phyloP scores from a whole-genome alignment of 305 asterid genomes.

The Ilex paraguariensis region DNA sequence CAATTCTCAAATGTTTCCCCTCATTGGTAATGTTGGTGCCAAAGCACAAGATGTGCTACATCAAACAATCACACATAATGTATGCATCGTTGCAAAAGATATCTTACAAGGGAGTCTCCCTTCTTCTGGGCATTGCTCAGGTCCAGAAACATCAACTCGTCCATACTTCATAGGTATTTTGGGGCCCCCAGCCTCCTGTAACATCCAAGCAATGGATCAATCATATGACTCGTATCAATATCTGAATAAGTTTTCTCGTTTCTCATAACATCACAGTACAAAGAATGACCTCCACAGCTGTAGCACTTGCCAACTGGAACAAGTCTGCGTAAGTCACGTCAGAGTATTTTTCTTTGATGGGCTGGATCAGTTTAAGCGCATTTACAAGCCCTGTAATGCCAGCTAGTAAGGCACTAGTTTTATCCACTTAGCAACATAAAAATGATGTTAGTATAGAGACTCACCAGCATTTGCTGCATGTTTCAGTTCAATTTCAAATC shows the following conservation, averaged over 20 bases:
- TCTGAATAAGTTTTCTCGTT: constrained; percentile 11
- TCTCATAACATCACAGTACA: constrained; percentile 9
- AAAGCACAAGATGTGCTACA: background rate
- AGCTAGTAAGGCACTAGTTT: constrained; percentile 29
- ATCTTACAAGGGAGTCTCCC: constrained; percentile 94
- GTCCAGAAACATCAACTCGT: constrained; percentile 73
- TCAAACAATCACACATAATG: constrained; percentile 3
- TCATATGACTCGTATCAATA: constrained; percentile 2
- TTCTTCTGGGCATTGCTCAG: constrained; percentile 93
- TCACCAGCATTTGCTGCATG: constrained; percentile 97
- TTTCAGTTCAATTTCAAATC: constrained; percentile 82
- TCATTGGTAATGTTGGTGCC: no score
- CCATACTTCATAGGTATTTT: constrained; percentile 96
- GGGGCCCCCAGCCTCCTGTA: constrained; percentile 92
- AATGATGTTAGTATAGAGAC: constrained; percentile 5
- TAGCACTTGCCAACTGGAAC: constrained; percentile 93
- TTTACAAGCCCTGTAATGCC: constrained; percentile 75
- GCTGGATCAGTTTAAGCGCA: constrained; percentile 91
- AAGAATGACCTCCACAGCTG: constrained; percentile 72
- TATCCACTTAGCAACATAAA: constrained; percentile 3
- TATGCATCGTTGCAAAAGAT: constrained; percentile 4
- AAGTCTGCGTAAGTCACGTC: constrained; percentile 78
- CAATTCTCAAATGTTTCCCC: no score
- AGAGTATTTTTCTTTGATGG: constrained; percentile 88
- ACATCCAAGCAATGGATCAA: constrained; percentile 14